Evolutionary conservation across 768 basidiomycete genomes (phyloP).

Genomic region (Mycena galericulata): DNA sequence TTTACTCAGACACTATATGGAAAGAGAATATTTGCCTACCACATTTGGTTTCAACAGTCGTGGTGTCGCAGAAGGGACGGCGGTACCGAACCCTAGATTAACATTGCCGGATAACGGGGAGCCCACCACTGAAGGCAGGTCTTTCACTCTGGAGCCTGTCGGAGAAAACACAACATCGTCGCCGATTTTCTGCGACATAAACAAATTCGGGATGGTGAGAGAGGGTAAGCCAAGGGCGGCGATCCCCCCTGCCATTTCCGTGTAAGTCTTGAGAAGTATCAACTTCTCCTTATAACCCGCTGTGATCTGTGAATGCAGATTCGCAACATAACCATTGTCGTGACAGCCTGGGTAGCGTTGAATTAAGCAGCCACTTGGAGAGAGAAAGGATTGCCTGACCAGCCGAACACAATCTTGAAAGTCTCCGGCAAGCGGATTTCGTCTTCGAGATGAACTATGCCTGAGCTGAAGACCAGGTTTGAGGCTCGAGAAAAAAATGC

Average conservation of each 20-base stretch:
- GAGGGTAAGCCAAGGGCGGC: constrained; percentile 65
- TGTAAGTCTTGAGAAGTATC: constrained; percentile 72
- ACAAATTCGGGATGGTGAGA: constrained; percentile 67
- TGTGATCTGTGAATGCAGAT: constrained; percentile 72
- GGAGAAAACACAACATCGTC: constrained; percentile 4
- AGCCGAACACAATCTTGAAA: constrained; percentile 74
- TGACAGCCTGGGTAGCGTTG: constrained; percentile 64
- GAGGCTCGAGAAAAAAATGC: constrained; percentile 31
- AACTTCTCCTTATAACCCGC: constrained; percentile 74
- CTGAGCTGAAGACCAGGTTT: constrained; percentile 1
- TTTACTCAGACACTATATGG: neutral
- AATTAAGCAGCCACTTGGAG: constrained; percentile 18
- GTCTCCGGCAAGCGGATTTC: constrained; percentile 75
- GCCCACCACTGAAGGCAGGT: neutral
- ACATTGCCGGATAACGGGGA: constrained; percentile 28
- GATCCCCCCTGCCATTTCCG: constrained; percentile 72
- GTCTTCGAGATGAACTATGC: constrained; percentile 66
- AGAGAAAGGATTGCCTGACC: constrained; percentile 47
- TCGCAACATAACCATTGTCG: constrained; percentile 80
- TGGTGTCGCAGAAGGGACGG: neutral
- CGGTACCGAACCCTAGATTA: neutral
- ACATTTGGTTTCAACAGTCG: constrained; percentile 17
- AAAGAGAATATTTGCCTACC: neutral
- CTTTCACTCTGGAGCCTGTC: neutral
- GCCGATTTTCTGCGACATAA: constrained; percentile 68